Conservation (phyloP, 345 rosid species). For the Eutrema yunnanense region DNA sequence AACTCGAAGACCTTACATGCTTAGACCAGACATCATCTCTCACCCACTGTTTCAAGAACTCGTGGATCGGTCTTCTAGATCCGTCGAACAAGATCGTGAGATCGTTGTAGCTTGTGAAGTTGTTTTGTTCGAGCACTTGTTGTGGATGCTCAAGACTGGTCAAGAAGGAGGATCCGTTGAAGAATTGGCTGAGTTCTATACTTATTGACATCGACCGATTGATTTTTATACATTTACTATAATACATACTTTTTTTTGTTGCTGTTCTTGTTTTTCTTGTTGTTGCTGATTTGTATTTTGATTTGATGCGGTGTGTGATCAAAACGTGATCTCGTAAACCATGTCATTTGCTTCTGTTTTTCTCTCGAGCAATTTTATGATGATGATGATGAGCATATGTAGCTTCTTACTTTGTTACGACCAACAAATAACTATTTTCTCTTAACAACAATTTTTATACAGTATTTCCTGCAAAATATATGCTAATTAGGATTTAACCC, state of each 20-base stretch:
- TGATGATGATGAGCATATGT: slow-evolving; percentile 23
- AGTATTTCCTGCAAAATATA: not conserved
- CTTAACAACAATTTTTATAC: not conserved
- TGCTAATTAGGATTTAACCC: too few species aligned
- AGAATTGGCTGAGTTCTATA: slow-evolving; percentile 56
- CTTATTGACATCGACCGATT: slow-evolving; percentile 32
- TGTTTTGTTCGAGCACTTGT: slow-evolving; percentile 85
- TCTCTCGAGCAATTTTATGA: slow-evolving; percentile 20
- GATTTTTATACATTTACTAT: slow-evolving; percentile 13
- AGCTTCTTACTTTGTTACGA: slow-evolving; percentile 8
- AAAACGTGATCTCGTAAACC: slow-evolving; percentile 27
- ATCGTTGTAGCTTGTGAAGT: slow-evolving; percentile 78
- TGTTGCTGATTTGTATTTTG: slow-evolving; percentile 20
- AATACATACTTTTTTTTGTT: slow-evolving; percentile 5
- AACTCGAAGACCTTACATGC: slow-evolving; percentile 63
- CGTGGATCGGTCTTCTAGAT: slow-evolving; percentile 50
- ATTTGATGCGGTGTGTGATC: slow-evolving; percentile 25
- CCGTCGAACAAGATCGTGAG: slow-evolving; percentile 25
- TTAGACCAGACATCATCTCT: slow-evolving; percentile 45
- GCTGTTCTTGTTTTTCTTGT: not conserved
- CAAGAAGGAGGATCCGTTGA: slow-evolving; percentile 32
- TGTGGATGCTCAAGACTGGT: slow-evolving; percentile 79
- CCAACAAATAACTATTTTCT: not conserved
- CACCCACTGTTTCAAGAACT: slow-evolving; percentile 85
- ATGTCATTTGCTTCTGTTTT: slow-evolving; percentile 24